Base-by-base conservation (phyloP, 2,329 filamentous ascomycete genomes). In the Diaporthe longicolla region DNA sequence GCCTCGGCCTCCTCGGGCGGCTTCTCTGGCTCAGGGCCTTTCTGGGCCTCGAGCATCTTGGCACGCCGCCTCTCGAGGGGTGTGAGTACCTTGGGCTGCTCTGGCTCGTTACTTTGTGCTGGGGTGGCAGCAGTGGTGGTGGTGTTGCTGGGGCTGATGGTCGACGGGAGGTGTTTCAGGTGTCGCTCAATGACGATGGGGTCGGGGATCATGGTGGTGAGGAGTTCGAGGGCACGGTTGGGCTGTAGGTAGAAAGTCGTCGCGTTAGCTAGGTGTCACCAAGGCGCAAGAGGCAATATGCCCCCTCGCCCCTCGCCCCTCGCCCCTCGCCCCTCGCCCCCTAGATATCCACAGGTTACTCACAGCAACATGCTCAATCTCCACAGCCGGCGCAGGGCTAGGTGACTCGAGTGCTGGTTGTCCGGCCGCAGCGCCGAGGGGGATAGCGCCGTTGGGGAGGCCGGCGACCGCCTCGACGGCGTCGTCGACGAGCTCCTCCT, bases 161-260 rank as follows among this genome's bases (percentile, higher is more conserved):
- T 52, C 63, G 76, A 54, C 13, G 78, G 76, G 24, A 75, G 45
- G 10, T 78, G 76, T 77, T 82, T 83, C 57, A 82, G 79, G 72
- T 82, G 83, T 54, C 85, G 84, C 45, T 78, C 68, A 79, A 86
- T 86, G 73, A 80, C 80, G 43, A 86, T 80, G 68, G 77, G 79
- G 35, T 81, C 70, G 43, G 84, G 84, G 71, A 86, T 77, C 66
- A 83, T 77, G 35, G 78, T 76, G 26, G 78, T 73, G 37, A 87
- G 79, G 43, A 86, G 79, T 43, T 77, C 71, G 58, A 80, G 80
- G 52, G 82, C 80, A 66, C 83, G 82, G 15, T 82, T 79, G 76
- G 84, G 80, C 82, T 85, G 71, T 70, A 55, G 37, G 26, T 21
- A 52, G 55, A 50, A 2, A 19, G 40, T 68, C 52, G 71, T 35